phyloP scores from a whole-genome alignment of 2,329 filamentous ascomycete genomes.

The Rugonectria rugulosa region DNA sequence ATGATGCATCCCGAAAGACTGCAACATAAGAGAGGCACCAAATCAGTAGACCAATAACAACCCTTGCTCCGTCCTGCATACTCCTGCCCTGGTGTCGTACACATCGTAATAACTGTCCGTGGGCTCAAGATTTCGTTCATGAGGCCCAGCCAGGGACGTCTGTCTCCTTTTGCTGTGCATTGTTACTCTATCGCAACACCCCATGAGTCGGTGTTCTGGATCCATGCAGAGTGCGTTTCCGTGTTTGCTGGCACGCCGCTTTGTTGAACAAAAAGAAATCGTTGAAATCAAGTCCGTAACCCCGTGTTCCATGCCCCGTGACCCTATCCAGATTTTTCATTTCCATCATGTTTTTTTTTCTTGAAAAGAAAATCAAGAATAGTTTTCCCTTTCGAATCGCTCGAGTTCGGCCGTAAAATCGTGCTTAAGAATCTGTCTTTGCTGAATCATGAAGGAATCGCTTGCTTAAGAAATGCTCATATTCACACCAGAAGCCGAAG shows the following conservation, averaged over 20 bases:
- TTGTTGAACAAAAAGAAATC: constrained; percentile 32
- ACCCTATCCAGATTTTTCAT: constrained; percentile 14
- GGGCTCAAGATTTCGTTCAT: constrained; percentile 1
- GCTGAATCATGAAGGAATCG: not conserved
- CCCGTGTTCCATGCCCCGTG: constrained; percentile 18
- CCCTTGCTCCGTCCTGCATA: constrained; percentile 11
- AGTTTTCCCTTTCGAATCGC: constrained; percentile 1
- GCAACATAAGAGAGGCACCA: not conserved
- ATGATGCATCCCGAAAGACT: constrained; percentile 1
- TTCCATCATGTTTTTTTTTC: constrained; percentile 21
- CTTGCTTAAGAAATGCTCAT: constrained; percentile 46
- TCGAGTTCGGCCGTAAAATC: not conserved
- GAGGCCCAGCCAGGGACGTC: not conserved
- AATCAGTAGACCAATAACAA: constrained; percentile 17
- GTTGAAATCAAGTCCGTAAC: constrained; percentile 20
- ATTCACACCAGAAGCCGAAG: constrained; percentile 57
- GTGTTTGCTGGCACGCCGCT: constrained; percentile 8
- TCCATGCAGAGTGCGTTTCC: constrained; percentile 6
- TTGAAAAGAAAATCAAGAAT: not conserved
- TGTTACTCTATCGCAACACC: constrained; percentile 16
- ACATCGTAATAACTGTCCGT: constrained; percentile 28
- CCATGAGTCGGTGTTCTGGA: not conserved
- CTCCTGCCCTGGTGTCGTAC: constrained; percentile 31
- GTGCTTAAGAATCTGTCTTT: not conserved
- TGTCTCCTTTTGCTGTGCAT: constrained; percentile 10